Base-by-base conservation (phyloP, 192 early-diverging fungal genomes). In the Podila clonocystis region DNA sequence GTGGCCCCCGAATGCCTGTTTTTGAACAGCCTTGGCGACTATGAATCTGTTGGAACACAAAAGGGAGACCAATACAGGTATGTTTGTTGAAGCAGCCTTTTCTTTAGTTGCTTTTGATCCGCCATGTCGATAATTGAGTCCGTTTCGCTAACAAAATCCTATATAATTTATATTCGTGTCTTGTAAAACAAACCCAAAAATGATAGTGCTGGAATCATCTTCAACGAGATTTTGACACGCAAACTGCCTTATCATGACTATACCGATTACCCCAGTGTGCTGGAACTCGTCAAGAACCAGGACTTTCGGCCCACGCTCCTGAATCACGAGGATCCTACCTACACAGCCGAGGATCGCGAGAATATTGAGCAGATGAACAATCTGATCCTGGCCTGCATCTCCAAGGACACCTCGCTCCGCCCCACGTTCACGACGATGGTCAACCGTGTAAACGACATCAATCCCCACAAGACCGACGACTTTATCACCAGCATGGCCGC, bases 211-310 rank as follows among this genome's bases (percentile, higher is more conserved):
- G 85, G 85, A 33, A 59, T 86, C 26, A 82, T 86, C 38, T 82
- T 86, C 17, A 86, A 86, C 45, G 85, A 86, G 67, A 83, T 86
- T 13, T 48, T 86, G 60, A 86, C 83, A 13, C 73, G 79, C 29
- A 74, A 66, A 22, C 33, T 70, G 49, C 85, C 85, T 2, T 86
- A 84, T 63, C 66, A 77, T 11, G 65, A 71, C 19, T 60, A 70
- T 29, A 34, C n/a, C 9, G 71, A 50, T 30, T 41, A 59, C 15
- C 62, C 31, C 12, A 68, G 22, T 13, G 28, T 66, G 12, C 69
- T 80, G 22, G 55, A 73, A 0, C 70, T 41, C 50, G 71, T 80
- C 28, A 58, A 73, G 66, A 62, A 69, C 4, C 60, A 73, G 6
- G 77, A 73, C 17, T 45, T 80, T 7, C 65, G 67, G n/a, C 77